Evolutionary conservation across 2,329 filamentous ascomycete species (phyloP).

Genomic region (Helotiales sp.): DNA sequence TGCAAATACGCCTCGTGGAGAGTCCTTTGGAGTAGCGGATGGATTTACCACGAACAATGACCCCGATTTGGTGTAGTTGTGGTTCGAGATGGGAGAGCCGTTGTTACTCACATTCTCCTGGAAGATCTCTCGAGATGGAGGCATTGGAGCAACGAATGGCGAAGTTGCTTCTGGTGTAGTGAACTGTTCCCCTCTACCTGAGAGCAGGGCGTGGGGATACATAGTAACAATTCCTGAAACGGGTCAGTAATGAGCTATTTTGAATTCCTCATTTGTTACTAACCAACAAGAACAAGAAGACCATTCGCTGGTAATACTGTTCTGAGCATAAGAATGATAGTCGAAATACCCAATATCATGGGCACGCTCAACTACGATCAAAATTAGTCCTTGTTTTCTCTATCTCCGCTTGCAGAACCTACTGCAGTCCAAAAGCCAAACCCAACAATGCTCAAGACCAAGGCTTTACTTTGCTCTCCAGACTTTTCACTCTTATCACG

Average conservation of each 20-base stretch:
- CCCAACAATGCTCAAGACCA: conserved; percentile 29
- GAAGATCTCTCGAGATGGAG: conserved; percentile 27
- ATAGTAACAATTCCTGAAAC: conserved; percentile 28
- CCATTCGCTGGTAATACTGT: conserved; percentile 35
- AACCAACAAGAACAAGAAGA: conserved; percentile 33
- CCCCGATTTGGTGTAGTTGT: conserved; percentile 28
- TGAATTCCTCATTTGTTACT: conserved; percentile 9
- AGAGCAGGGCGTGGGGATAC: conserved; percentile 28
- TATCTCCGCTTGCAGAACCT: conserved; percentile 5
- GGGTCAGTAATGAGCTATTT: conserved; percentile 4
- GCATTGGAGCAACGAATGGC: conserved; percentile 31
- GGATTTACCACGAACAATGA: conserved; percentile 34
- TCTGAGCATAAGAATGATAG: conserved; percentile 30
- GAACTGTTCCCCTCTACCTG: conserved; percentile 22
- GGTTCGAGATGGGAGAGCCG: conserved; percentile 29
- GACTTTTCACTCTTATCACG: conserved; percentile 17
- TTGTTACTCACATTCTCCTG: conserved; percentile 19
- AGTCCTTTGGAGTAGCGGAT: conserved; percentile 29
- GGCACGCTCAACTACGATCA: conserved; percentile 30
- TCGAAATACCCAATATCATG: conserved; percentile 34
- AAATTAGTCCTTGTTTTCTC: conserved; percentile 18
- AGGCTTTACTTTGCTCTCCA: conserved; percentile 27
- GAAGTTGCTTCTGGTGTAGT: conserved; percentile 34
- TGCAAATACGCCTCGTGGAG: conserved; percentile 21
- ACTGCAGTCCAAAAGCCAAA: conserved; percentile 34